phyloP scores from a whole-genome alignment of 352 stramenopile species.

The Globisporangium camurandrum region DNA sequence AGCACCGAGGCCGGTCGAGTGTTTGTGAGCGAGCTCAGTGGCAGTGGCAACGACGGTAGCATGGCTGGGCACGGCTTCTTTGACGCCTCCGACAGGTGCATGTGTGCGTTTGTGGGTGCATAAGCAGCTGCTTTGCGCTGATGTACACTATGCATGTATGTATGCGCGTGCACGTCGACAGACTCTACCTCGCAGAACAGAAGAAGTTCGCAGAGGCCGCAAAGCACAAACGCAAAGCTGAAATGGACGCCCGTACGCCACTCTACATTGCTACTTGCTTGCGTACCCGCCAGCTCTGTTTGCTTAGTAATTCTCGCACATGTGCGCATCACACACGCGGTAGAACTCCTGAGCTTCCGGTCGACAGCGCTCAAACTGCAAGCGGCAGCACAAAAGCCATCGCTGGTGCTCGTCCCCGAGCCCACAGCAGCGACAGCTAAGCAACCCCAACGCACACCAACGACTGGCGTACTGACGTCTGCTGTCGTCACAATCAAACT shows the following conservation, averaged over 20 bases:
- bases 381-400: conserved; percentile 27
- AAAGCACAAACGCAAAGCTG: conserved; percentile 21
- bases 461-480: conserved; percentile 4
- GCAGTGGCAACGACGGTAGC: conserved; percentile 13
- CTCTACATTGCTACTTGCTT: too few species aligned
- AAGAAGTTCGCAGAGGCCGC: conserved; percentile 33
- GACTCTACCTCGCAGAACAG: conserved; percentile 66
- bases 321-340: not conserved
- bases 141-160: conserved; percentile 1
- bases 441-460: too few species aligned
- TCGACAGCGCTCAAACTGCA: conserved; percentile 54
- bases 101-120: not conserved
- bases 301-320: not conserved
- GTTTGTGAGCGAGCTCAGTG: conserved; percentile 40
- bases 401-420: conserved; percentile 11
- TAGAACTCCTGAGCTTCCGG: conserved; percentile 58
- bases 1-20: conserved; percentile 59
- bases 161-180: conserved; percentile 1
- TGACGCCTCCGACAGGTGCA: conserved; percentile 54
- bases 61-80: conserved; percentile 52
- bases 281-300: not conserved
- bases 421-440: not conserved
- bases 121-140: not conserved
- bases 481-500: conserved; percentile 35
- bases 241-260: conserved; percentile 28